Evolutionary conservation across 345 rosid species (phyloP), one percentile per base, ranked within the genome.

Genomic region (Ailanthus altissimus): DNA sequence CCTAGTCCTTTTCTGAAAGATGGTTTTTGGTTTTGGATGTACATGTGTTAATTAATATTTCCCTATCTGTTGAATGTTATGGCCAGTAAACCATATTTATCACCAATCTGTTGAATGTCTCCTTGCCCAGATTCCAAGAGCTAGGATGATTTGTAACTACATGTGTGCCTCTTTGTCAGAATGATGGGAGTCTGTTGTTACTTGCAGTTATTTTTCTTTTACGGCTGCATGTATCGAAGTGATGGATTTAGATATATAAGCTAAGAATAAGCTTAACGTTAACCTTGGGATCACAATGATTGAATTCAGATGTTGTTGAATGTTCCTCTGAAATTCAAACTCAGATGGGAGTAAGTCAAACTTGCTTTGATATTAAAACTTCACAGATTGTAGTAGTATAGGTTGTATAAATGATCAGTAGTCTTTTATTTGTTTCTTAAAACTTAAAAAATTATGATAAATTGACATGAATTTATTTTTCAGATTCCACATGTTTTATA

Each of bases 301-400:
- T 65, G 47, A 65, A 10, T 65, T 65, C 70, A 42, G n/a, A 4
- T 65, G 8, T 26, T 45, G 20, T 45, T 36, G 42, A 62, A 12
- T 67, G 26, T 23, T 45, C 51, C 70, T 67, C 36, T 45, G 54
- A 12, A 67, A 67, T 45, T 45, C 53, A 67, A 21, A 67, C 53
- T 21, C 36, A 43, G 36, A 66, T 0, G 51, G 51, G 32, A n/a
- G 36, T 21, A 12, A 45, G 18, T 43, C 51, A 21, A 21, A 66
- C 15, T 65, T n/a, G 26, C 0, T 12, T 62, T 43, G 53, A 46
- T 43, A 12, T n/a, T 43, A 60, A 60, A 20, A 60, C 26, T 38
- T 11, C 38, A 32, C 1, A 32, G 38, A 2, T 59, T 5, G n/a
- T 60, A 12, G 18, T 28, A 13, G 16, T 9, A 0, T 60, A 12